A percentile compares a stretch with the other conserved stretches of the same genome.
phyloP scores from a whole-genome alignment of 176 grass and related monocot genomes.

The Olyra latifolia region DNA sequence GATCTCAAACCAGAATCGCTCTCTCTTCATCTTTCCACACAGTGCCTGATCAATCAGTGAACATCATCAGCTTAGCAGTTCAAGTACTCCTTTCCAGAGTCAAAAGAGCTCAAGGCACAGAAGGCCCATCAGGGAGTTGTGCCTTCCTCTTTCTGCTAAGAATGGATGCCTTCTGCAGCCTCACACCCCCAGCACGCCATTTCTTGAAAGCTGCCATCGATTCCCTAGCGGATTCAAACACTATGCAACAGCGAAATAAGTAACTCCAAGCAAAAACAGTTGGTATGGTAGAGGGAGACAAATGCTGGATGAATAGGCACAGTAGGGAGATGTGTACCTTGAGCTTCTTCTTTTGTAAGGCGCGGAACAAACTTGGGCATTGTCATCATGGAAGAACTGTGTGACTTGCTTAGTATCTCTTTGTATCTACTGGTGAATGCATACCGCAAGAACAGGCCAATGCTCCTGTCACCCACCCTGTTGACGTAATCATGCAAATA shows the following conservation, averaged over 20 bases:
- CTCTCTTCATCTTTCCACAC: not conserved
- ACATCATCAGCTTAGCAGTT: not conserved
- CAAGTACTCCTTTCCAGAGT: not conserved
- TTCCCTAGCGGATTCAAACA: slow-evolving; percentile 73
- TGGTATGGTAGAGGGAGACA: not conserved
- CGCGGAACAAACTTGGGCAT: slow-evolving; percentile 69
- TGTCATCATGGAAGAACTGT: slow-evolving; percentile 53
- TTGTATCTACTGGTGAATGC: slow-evolving; percentile 85
- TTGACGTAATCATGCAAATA: not conserved
- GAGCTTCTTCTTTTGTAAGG: slow-evolving; percentile 84
- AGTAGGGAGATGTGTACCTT: slow-evolving; percentile 28
- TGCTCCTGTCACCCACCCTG: slow-evolving; percentile 84
- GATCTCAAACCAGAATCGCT: not conserved
- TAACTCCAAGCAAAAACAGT: slow-evolving; percentile 4
- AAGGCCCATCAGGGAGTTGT: slow-evolving; percentile 39
- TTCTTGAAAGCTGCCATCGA: slow-evolving; percentile 83
- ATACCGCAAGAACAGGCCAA: slow-evolving; percentile 69
- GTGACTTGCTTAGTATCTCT: slow-evolving; percentile 92
- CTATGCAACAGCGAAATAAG: slow-evolving; percentile 15
- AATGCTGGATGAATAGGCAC: not conserved
- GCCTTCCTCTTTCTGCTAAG: slow-evolving; percentile 87
- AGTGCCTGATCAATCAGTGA: not conserved
- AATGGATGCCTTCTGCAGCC: slow-evolving; percentile 74
- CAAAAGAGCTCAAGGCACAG: slow-evolving; percentile 33
- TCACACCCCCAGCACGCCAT: slow-evolving; percentile 64